Conservation (phyloP, 805 yeast genomes). For the Suhomyces vadensis region DNA sequence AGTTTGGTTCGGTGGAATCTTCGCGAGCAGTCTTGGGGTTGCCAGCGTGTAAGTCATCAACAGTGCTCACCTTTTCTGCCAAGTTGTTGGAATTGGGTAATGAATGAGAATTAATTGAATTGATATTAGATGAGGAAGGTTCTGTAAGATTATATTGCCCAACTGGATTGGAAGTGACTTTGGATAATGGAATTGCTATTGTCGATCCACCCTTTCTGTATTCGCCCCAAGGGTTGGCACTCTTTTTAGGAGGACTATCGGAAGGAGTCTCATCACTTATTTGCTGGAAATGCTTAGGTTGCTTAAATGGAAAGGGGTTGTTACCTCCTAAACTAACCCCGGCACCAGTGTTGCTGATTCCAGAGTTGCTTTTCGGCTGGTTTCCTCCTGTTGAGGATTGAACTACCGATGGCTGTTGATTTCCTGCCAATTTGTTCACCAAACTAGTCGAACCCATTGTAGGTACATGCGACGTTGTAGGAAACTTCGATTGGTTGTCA, state of each 20-base stretch:
- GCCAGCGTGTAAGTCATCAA: not conserved
- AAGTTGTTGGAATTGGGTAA: too few relatives aligned
- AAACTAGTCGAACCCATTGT: not conserved
- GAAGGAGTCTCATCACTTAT: not conserved
- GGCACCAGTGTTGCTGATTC: not conserved
- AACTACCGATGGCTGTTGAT: not conserved
- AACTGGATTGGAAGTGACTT: constrained; percentile 7
- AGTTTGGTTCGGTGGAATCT: constrained; percentile 21
- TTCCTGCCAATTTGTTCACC: not conserved
- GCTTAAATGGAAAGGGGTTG: constrained; percentile 11
- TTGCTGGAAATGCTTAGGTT: constrained; percentile 1
- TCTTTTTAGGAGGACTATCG: constrained; percentile 8
- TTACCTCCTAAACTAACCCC: not conserved
- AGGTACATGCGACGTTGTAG: not conserved
- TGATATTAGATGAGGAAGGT: too few relatives aligned
- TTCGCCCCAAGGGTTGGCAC: constrained; percentile 39
- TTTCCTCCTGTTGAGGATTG: not conserved
- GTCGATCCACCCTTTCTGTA: constrained; percentile 15
- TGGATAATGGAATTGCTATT: constrained; percentile 4
- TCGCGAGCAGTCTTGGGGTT: constrained; percentile 5
- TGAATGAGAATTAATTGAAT: too few relatives aligned
- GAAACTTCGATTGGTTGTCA: not conserved
- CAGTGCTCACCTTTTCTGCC: not conserved
- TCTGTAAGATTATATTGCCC: not conserved
- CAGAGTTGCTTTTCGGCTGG: not conserved